Evolutionary conservation across 2,329 filamentous ascomycete genomes (phyloP).

Genomic region (Colletotrichum theobromicola): DNA sequence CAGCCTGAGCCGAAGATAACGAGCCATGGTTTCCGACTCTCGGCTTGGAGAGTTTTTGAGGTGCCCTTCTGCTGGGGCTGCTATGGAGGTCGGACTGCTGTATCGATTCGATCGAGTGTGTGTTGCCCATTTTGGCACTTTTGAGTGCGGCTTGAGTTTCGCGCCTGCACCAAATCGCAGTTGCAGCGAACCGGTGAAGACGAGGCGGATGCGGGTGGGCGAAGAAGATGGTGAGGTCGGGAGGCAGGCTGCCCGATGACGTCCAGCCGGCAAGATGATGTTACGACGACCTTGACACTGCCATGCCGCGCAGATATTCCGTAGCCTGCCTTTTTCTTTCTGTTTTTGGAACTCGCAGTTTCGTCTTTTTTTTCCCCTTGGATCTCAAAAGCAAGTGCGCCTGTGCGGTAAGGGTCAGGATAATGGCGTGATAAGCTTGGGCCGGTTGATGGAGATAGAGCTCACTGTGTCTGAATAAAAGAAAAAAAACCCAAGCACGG

Average conservation of each 20-base stretch:
- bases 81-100: conserved; percentile 21
- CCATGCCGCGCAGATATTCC: conserved; percentile 10
- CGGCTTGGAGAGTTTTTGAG: conserved; percentile 59
- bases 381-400: neutral
- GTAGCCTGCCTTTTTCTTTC: neutral
- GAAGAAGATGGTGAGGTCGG: neutral
- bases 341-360: neutral
- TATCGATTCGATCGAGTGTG: conserved; percentile 49
- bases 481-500: neutral
- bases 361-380: neutral
- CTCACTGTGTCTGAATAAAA: neutral
- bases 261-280: conserved; percentile 2
- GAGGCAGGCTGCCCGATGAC: neutral
- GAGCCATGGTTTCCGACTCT: conserved; percentile 44
- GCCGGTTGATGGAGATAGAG: neutral
- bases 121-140: conserved; percentile 53
- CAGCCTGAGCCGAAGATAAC: conserved; percentile 27
- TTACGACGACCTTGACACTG: conserved; percentile 7
- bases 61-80: conserved; percentile 30
- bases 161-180: neutral
- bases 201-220: conserved; percentile 19
- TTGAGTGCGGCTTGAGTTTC: conserved; percentile 8
- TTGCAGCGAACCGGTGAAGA: neutral
- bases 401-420: neutral
- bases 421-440: conserved; percentile 1